Evolutionary conservation across 768 basidiomycete genomes (phyloP).

Genomic region (Tricholoma sp.): DNA sequence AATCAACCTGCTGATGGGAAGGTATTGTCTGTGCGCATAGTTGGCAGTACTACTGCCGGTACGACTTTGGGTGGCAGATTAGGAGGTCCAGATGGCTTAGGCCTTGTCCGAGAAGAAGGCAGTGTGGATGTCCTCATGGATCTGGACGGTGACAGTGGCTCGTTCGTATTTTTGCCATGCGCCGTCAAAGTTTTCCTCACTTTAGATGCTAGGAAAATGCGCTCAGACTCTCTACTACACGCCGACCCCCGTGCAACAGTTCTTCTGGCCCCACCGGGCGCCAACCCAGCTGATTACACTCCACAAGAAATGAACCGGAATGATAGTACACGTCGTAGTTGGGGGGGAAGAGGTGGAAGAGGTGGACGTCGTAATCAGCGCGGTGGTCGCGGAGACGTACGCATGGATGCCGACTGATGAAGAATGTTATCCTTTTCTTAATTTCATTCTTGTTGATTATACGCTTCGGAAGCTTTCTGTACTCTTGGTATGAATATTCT

Average conservation of each 20-base stretch:
- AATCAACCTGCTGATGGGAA: conserved; percentile 81
- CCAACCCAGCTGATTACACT: conserved; percentile 48
- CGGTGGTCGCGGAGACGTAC: conserved; percentile 30
- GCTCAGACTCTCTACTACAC: conserved; percentile 70
- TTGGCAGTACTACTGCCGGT: conserved; percentile 47
- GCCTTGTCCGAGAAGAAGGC: conserved; percentile 47
- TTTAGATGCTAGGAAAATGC: conserved; percentile 62
- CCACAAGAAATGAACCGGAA: conserved; percentile 23
- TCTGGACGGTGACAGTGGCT: conserved; percentile 37
- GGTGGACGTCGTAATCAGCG: conserved; percentile 25
- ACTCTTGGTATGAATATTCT: neutral
- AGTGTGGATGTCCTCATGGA: conserved; percentile 61
- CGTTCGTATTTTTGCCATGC: conserved; percentile 40
- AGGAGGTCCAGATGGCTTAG: conserved; percentile 48
- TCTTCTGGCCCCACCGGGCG: conserved; percentile 62
- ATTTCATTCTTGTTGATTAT: neutral
- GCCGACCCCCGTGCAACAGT: conserved; percentile 63
- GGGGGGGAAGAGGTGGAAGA: conserved; percentile 31
- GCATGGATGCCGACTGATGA: conserved; percentile 52
- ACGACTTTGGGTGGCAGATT: conserved; percentile 54
- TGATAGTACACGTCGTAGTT: conserved; percentile 27
- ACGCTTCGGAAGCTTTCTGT: neutral
- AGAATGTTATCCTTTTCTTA: neutral
- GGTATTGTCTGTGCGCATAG: conserved; percentile 56
- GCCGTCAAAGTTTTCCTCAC: neutral